phyloP scores from a whole-genome alignment of 2,329 filamentous ascomycete species.

The Ceratocystis eucalypticola region DNA sequence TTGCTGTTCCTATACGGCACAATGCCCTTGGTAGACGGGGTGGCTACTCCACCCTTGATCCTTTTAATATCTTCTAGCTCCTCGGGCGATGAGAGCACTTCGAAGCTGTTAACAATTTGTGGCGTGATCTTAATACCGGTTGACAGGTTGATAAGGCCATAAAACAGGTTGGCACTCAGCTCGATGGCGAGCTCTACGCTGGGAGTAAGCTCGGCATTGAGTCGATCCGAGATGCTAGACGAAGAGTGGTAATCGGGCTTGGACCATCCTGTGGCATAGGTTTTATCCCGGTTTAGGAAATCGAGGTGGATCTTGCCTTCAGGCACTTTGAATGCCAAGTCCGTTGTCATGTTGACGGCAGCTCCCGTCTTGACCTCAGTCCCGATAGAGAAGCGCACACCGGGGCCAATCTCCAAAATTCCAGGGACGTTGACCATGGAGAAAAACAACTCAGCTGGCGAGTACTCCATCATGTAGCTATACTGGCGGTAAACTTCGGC shows the following conservation, averaged over 20 bases:
- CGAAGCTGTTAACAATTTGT: constrained; percentile 28
- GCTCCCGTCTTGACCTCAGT: constrained; percentile 27
- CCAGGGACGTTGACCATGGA: constrained; percentile 30
- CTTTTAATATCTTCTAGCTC: constrained; percentile 21
- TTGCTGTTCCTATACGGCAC: not conserved
- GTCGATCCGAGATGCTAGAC: constrained; percentile 26
- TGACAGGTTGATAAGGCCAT: constrained; percentile 28
- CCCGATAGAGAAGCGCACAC: constrained; percentile 29
- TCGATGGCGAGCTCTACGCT: constrained; percentile 29
- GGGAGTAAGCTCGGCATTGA: constrained; percentile 26
- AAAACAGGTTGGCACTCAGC: constrained; percentile 27
- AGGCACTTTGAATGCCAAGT: constrained; percentile 25
- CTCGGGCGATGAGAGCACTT: not conserved
- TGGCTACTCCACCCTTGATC: constrained; percentile 21
- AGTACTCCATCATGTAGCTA: constrained; percentile 27
- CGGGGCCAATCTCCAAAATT: constrained; percentile 29
- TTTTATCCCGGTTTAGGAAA: constrained; percentile 25
- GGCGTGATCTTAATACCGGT: constrained; percentile 29
- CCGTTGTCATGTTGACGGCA: constrained; percentile 25
- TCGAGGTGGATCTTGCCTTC: constrained; percentile 30
- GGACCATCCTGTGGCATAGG: constrained; percentile 27
- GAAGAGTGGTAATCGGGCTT: constrained; percentile 27
- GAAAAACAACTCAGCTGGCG: constrained; percentile 28
- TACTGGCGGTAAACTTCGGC: constrained; percentile 27
- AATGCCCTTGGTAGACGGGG: not conserved